Base-by-base conservation (phyloP, 305 asterid species). In the Stenogyne calaminthoides region DNA sequence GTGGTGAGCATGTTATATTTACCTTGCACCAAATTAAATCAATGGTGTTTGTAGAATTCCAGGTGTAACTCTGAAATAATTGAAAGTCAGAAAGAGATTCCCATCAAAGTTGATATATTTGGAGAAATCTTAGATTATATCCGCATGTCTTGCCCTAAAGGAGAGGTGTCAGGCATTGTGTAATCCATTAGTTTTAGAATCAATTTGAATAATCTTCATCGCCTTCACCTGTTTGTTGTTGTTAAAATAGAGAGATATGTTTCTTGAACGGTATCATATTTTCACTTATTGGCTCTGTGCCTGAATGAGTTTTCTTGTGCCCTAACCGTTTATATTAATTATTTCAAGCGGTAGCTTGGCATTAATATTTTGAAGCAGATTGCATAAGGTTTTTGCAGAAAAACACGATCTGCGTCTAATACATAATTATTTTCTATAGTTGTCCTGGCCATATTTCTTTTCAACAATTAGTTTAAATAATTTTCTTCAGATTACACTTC, bases 1-100 rank as follows among this genome's bases (percentile, higher is more conserved):
- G 98, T 64, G 88, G 99, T 94, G 78, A 65, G 97, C 82, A 46
- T 46, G 32, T 55, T 73, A 18, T 27, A 42, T 51, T 75, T 39
- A 27, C 52, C 59, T 56, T 40, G 61, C 72, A 58, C 72, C 25
- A 18, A 44, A 29, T 34, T 46, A 18, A n/a, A 32, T 46, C 29
- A 51, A 44, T 57, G 25, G 40, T 61, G 20, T 6, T 60, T 56
- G 63, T 27, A 25, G 56, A 29, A 56, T 37, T 72, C 10, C 27
- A 16, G 3, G 40, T 54, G 51, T 61, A 11, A 34, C 2, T 46
- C 25, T 59, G 36, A 44, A 37, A 67, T 7, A 39, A 54, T 71
- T 40, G 27, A 52, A 55, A 63, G 29, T 54, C 60, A 25, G 27
- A 67, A 22, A 40, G 8, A 56, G 11, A 12, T 27, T 49, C 46